Evolutionary conservation across 192 early-diverging fungal species (phyloP), one percentile per base, ranked within the genome.

Genomic region (Umbelopsis isabellina): DNA sequence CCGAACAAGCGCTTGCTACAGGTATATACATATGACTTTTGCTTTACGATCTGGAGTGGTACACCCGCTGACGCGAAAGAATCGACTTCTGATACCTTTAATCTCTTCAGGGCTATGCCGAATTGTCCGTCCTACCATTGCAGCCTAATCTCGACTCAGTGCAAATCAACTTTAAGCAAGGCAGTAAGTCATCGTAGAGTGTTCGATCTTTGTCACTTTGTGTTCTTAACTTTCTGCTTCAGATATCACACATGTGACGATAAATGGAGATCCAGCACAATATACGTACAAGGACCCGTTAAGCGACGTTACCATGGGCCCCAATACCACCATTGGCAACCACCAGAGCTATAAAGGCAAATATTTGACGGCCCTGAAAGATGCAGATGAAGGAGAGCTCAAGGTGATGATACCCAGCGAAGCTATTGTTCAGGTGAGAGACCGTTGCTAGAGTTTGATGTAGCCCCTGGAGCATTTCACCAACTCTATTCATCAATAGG

Each of bases 301-400:
- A 37, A 72, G 66, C 33, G 81, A 83, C 12, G 71, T 83, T 18
- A 66, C 80, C 1, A 52, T 55, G 11, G 72, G 78, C 11, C 35
- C 71, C 25, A 80, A 75, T 30, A 79, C 79, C 44, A 72, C 72
- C 3, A 75, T 83, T 55, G 79, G 68, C 61, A 79, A 85, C 35
- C 84, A 85, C 22, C 84, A 69, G 18, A 82, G 79, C 6, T 77
- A 83, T 33, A 83, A 81, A 49, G 73, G 78, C 27, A 71, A 77
- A 53, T 85, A 83, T 72, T 65, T 83, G 4, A 67, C 65, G 68
- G 82, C 84, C 12, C 73, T 83, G 20, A 75, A 79, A 21, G 82
- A 83, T 21, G 79, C 80, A 35, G 80, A 85, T 45, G 84, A 85
- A 47, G 84, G 84, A 13, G 84, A 85, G 41, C 46, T 85, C n/a